Base-by-base conservation (phyloP, 768 basidiomycete genomes). In the Melanogaster broomeanus region DNA sequence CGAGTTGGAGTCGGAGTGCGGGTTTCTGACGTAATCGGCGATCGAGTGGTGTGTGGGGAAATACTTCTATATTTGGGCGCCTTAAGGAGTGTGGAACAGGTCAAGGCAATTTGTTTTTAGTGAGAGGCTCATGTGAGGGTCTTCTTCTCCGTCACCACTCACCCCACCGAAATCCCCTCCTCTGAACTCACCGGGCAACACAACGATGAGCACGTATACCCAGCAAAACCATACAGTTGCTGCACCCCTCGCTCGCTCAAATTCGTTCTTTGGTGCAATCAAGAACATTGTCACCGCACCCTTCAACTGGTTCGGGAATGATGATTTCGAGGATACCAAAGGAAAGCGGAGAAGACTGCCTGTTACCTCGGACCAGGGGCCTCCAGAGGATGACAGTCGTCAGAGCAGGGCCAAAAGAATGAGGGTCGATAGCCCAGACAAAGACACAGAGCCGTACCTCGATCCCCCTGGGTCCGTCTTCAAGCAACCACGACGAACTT, bases 271-370 rank as follows among this genome's bases (percentile, higher is more conserved):
- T 38, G 82, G 81, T 44, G 67, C 83, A 42, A 77, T 87, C 68
- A 86, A 80, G 75, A 81, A 75, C 70, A 71, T 86, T 64, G 84
- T 87, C 55, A 79, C 83, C 28, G 81, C 83, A 18, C 83, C 85
- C 40, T 73, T 87, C 57, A 41, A 67, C 43, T 74, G 79, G 70
- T 82, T 86, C 70, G 76, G 79, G 57, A 67, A 74, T 57, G 79
- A 79, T 62, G 79, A 79, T 56, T 71, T 75, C 40, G 75, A 73
- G 57, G 77, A 78, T 62, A 63, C 72, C 51, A 74, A 70, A 35
- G 81, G 81, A 56, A 85, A 85, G 64, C 80, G 84, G 56, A 74
- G 83, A 60, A 73, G 82, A 27, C 59, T 74, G 38, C 67, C 64
- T 44, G 67, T 62, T 22, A 55, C 39, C 46, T 55, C 46, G 0